phyloP scores from a whole-genome alignment of 73 alveolate genomes.

The Tetrahymena thermophila region DNA sequence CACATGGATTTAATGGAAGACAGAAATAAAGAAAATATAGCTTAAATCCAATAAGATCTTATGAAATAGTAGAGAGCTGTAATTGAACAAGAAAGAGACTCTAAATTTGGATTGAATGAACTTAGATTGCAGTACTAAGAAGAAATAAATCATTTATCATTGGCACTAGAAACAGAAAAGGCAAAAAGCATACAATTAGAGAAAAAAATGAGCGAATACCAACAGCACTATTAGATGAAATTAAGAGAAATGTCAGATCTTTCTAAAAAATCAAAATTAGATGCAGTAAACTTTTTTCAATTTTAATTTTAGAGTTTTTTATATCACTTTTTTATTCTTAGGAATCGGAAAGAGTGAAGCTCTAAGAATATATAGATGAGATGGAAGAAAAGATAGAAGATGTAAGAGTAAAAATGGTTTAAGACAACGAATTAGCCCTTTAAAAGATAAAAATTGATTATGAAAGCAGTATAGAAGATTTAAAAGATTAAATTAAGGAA shows the following conservation, averaged over 20 bases:
- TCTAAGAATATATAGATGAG: background rate
- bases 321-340: background rate
- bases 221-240: background rate
- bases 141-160: background rate
- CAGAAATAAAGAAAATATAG: background rate
- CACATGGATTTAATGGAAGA: background rate
- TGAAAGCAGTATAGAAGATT: background rate
- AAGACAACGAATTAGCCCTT: background rate
- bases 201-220: background rate
- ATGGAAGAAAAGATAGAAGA: background rate
- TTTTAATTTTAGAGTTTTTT: background rate
- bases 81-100: background rate
- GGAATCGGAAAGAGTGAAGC: background rate
- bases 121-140: background rate
- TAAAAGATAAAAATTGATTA: background rate
- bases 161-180: background rate
- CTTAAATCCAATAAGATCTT: background rate
- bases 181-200: background rate
- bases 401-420: background rate
- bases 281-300: background rate
- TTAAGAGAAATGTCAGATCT: background rate
- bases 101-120: background rate
- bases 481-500: background rate
- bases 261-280: background rate
- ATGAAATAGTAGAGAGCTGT: background rate